Base-by-base conservation (phyloP, 352 stramenopile genomes). In the Thalassiosira ordinaria region DNA sequence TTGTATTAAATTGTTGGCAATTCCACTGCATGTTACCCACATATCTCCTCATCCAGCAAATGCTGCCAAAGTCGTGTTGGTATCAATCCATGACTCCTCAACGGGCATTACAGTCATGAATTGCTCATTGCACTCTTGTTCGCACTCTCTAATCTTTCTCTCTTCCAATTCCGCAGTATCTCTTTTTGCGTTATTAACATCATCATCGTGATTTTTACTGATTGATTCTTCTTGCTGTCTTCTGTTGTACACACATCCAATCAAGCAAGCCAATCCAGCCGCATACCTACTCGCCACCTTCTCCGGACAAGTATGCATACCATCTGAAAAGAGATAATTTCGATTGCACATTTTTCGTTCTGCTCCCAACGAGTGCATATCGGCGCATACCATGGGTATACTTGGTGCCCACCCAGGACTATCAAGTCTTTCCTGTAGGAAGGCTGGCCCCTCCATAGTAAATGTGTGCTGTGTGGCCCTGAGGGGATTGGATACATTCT, bases 301-400 rank as follows among this genome's bases (percentile, higher is more conserved):
- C 53, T 86, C 72, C 13, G 84, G 73, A 53, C 84, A 90, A 49
- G 76, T 71, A 53, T 90, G 84, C 80, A 88, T 86, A 7, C 84
- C 84, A 79, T 90, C 84, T 8, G 0, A 41, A 18, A 59, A 78
- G 18, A 90, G 37, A 16, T 61, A 63, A 64, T 87, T 90, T 6
- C 47, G 39, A 33, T 70, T 31, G 41, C 76, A 85, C 20, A 62
- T 69, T 16, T 20, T 24, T 22, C 46, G 11, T 37, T 60, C 37
- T 8, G 61, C 29, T 63, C 22, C 53, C 18, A 18, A 8, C 16
- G 18, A n/a, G 7, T 27, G 47, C 20, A 31, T 56, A 13, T 56
- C 29, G 47, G 5, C 29, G 47, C 47, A 56, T 56, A 56, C 47
- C n/a, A 31, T 26, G 11, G 47, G 37, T 27, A 80, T 77, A 16